phyloP scores from a whole-genome alignment of 805 yeast species.

The Saturnispora sekii region DNA sequence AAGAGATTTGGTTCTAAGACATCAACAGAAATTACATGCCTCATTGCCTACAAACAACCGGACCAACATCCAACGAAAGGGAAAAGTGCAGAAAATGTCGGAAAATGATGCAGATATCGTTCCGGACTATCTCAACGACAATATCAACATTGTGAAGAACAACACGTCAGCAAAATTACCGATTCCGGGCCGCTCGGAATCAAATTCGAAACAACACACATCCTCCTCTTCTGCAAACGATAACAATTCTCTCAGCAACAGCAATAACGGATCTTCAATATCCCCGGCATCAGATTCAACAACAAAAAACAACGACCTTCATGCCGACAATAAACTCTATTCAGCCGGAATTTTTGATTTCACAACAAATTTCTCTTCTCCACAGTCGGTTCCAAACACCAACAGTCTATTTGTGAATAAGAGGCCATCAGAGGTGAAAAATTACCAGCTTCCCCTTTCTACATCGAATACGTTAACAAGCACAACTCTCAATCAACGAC shows the following conservation, averaged over 20 bases:
- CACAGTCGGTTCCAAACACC: not conserved
- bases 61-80: constrained; percentile 27
- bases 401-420: constrained; percentile 2
- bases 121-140: constrained; percentile 33
- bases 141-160: constrained; percentile 42
- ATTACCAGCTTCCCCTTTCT: not conserved
- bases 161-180: constrained; percentile 47
- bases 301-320: constrained; percentile 12
- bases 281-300: constrained; percentile 10
- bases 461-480: not conserved
- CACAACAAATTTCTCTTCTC: constrained; percentile 5
- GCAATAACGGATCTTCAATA: constrained; percentile 1
- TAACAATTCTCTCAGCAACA: constrained; percentile 4
- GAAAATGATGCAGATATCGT: constrained; percentile 26
- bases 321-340: not conserved
- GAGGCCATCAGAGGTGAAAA: not conserved
- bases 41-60: constrained; percentile 33
- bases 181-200: constrained; percentile 12
- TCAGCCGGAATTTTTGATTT: constrained; percentile 4
- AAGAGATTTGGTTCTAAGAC: constrained; percentile 77
- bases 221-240: constrained; percentile 9
- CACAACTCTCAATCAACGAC: not conserved
- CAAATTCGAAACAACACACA: not conserved
- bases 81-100: constrained; percentile 12
- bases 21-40: constrained; percentile 87